A percentile compares a stretch with the other conserved stretches of the same genome.
Evolutionary conservation across 2,329 filamentous ascomycete species (phyloP).

Genomic region (Fusarium heterosporum): DNA sequence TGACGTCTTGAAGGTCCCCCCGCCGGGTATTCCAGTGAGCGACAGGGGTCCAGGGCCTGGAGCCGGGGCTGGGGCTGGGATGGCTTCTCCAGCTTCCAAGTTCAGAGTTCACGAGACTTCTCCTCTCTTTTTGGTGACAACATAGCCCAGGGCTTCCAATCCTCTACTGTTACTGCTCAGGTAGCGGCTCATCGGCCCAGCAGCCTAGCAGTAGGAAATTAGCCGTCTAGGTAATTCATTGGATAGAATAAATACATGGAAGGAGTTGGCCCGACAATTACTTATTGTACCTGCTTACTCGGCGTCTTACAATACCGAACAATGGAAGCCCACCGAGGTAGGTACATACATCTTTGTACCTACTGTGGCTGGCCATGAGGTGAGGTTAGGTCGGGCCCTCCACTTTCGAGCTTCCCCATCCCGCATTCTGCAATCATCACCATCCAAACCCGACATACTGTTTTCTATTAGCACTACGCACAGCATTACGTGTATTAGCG

Average conservation of each 20-base stretch:
- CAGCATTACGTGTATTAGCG: constrained; percentile 7
- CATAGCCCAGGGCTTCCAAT: constrained; percentile 21
- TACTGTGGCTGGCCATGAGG: neutral
- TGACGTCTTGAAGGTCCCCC: constrained; percentile 16
- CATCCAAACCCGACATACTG: constrained; percentile 12
- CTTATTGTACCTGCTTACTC: constrained; percentile 4
- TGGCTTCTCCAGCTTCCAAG: constrained; percentile 28
- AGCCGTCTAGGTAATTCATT: constrained; percentile 5
- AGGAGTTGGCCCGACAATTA: constrained; percentile 11
- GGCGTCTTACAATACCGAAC: constrained; percentile 1
- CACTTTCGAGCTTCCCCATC: constrained; percentile 44
- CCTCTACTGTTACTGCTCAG: neutral
- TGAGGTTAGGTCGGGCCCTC: constrained; percentile 23
- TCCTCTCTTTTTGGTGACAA: constrained; percentile 2
- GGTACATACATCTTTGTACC: constrained; percentile 5
- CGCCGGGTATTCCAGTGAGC: constrained; percentile 25
- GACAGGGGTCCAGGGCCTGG: constrained; percentile 33
- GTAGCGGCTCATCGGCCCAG: constrained; percentile 23
- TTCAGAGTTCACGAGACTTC: constrained; percentile 27
- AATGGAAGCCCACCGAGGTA: constrained; percentile 12
- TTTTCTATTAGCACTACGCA: constrained; percentile 22
- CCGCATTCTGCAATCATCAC: constrained; percentile 42
- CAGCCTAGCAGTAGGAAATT: constrained; percentile 4
- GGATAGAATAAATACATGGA: neutral
- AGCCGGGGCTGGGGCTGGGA: constrained; percentile 1